Base-by-base conservation (phyloP, 75 land plant genomes). In the Pseudotsuga menziesii region DNA sequence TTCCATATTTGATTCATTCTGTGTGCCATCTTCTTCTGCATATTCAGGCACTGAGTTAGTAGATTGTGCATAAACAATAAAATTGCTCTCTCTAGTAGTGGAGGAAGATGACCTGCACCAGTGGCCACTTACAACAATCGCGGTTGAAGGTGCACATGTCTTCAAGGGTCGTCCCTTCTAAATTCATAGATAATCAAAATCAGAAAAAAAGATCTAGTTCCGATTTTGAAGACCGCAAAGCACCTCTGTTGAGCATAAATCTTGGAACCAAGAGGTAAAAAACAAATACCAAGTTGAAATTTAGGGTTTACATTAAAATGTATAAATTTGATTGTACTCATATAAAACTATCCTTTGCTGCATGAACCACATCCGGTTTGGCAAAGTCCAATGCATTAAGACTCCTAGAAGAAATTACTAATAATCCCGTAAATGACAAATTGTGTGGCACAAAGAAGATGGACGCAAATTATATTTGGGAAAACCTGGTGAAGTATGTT, bases 1-100 rank as follows among this genome's bases (percentile, higher is more conserved):
- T 72, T 67, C 89, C 16, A 60, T 74, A 6, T 35, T 79, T 23
- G 58, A 62, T 14, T 79, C 83, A 15, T 72, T 22, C 3, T 72
- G 48, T 23, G 57, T 25, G 52, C 52, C 20, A 73, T 7, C 17
- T 73, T 23, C 75, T 55, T 55, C 57, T 73, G 55, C 57, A 55
- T 35, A 56, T 73, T 73, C 75, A 73, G 29, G 26, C 36, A 56
- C 19, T 27, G 75, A n/a, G 29, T 48, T 22, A 25, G 6, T 36
- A 56, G 75, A 52, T 73, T 73, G 56, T 73, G 75, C 75, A 56
- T 16, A 16, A 17, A 56, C 29, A 56, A 73, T 73, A 56, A 55
- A 13, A 54, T 54, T 73, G 19, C 19, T 73, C 22, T 55, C 25
- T 73, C 44, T 73, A 20, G 20, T 15, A 25, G 16, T 25, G 26